These are phyloP conservation scores for Rusavskia elegans DNA, from an alignment of 495 filamentous ascomycete genomes.

Conservation along the genomic window DNA sequence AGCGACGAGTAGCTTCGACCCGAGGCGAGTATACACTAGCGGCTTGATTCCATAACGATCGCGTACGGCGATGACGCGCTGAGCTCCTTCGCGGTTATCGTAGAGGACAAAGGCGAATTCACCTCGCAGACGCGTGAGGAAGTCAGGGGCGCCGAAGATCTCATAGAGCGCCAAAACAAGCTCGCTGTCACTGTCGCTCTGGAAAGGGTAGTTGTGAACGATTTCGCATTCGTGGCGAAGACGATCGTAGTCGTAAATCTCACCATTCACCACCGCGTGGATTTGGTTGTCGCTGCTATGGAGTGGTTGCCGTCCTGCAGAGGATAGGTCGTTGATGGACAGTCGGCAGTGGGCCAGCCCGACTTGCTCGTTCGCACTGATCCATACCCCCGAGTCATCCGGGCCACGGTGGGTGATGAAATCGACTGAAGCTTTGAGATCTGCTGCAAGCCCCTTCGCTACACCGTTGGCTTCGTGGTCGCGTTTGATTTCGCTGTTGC, in stretches of 20 bases:
- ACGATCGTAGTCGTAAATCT: conserved; percentile 35
- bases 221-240: conserved; percentile 19
- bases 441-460: background rate
- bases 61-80: conserved; percentile 26
- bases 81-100: conserved; percentile 16
- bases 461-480: background rate
- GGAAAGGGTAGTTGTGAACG: conserved; percentile 22
- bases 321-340: conserved; percentile 33
- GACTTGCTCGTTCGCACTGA: conserved; percentile 23
- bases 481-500: background rate
- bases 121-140: conserved; percentile 30
- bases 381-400: conserved; percentile 29
- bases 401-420: conserved; percentile 30
- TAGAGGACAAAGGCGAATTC: conserved; percentile 34
- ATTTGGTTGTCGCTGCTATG: conserved; percentile 20
- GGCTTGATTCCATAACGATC: conserved; percentile 41
- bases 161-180: conserved; percentile 34
- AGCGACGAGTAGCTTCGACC: conserved; percentile 21
- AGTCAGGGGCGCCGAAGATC: conserved; percentile 22
- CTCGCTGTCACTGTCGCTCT: conserved; percentile 28
- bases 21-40: conserved; percentile 27
- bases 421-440: background rate
- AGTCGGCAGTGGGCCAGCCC: conserved; percentile 30
- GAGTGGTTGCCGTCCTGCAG: conserved; percentile 31
- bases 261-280: conserved; percentile 39